Evolutionary conservation across 495 filamentous ascomycete species (phyloP), one percentile per base, ranked within the genome.

Genomic region (Lindgomyces ingoldianus): DNA sequence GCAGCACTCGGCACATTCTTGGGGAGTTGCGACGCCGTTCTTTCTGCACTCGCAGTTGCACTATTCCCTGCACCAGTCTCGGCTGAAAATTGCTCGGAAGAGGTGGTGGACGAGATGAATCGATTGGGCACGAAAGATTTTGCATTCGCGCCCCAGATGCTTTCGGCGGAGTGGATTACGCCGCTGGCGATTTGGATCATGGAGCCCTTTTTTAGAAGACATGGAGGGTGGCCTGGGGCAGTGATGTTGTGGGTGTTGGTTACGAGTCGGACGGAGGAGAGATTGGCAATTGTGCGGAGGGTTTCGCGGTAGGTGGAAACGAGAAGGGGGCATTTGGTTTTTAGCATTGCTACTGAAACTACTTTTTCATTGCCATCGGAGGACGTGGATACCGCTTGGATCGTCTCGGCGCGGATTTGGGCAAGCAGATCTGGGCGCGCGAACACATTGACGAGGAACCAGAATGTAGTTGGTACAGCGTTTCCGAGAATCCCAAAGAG

Each of bases 181-280:
- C 62, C 62, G 10, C 46, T 46, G n/a, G 67, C 62, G n/a, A 70
- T 67, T 27, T 70, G 67, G 12, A 70, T 59, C 27, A 70, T 60
- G 11, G 29, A 33, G 21, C 54, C 54, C 16, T 41, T 55, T 16
- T 52, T 60, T 1, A 70, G 67, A 4, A 66, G 58, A 44, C 57
- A 62, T 18, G 39, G 19, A 1, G 33, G 27, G 27, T 56, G 44
- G 12, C 51, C 42, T 4, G 45, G 41, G 21, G 61, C 58, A 19
- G 21, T 53, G 57, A 70, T 62, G 10, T 42, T 42, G 46, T 65
- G 60, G 18, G 67, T 64, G 21, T 46, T 50, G 12, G 44, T 59
- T 22, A 70, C 63, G 11, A 66, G 24, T 18, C 63, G 62, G 6
- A 57, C 51, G n/a, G 50, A 57, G 1, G 67, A 42, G 22, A 65